Conservation (phyloP, 2,329 filamentous ascomycete species). For the Colletotrichum simmondsii region DNA sequence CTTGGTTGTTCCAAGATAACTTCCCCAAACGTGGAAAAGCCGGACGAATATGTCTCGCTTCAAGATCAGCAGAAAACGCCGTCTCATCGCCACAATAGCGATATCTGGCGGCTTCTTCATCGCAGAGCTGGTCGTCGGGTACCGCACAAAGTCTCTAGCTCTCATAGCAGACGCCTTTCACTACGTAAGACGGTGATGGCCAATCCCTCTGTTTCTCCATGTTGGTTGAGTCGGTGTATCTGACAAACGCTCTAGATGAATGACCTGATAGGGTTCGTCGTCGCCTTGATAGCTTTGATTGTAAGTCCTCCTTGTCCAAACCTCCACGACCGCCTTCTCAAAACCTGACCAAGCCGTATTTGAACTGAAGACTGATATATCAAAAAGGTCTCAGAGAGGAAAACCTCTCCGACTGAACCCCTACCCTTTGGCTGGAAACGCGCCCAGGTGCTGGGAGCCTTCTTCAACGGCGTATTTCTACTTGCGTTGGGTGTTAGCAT, state of each 20-base stretch:
- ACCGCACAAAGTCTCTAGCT: constrained; percentile 77
- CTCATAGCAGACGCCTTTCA: constrained; percentile 84
- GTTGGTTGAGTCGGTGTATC: no score
- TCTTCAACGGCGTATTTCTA: constrained; percentile 84
- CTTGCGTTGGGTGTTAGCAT: constrained; percentile 79
- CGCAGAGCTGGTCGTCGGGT: constrained; percentile 69
- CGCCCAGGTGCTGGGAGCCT: constrained; percentile 78
- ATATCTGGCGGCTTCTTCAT: constrained; percentile 64
- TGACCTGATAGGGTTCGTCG: constrained; percentile 75
- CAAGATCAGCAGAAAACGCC: constrained; percentile 52
- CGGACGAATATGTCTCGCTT: constrained; percentile 33
- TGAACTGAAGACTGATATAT: no score
- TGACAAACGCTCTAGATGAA: constrained; percentile 62
- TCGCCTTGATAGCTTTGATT: constrained; percentile 72
- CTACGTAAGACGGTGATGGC: constrained; percentile 64
- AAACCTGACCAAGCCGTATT: no score
- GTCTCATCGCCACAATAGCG: constrained; percentile 57
- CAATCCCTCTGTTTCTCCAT: neutral
- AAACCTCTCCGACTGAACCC: constrained; percentile 65
- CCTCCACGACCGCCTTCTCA: no score
- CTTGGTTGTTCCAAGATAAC: no score
- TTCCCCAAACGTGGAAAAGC: no score
- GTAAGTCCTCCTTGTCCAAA: no score
- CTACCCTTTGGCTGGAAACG: constrained; percentile 83
- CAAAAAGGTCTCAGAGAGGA: constrained; percentile 65